A percentile compares a stretch with the other conserved stretches of the same genome.
Conservation (phyloP, 768 basidiomycete genomes). For the Galerina sulciceps region DNA sequence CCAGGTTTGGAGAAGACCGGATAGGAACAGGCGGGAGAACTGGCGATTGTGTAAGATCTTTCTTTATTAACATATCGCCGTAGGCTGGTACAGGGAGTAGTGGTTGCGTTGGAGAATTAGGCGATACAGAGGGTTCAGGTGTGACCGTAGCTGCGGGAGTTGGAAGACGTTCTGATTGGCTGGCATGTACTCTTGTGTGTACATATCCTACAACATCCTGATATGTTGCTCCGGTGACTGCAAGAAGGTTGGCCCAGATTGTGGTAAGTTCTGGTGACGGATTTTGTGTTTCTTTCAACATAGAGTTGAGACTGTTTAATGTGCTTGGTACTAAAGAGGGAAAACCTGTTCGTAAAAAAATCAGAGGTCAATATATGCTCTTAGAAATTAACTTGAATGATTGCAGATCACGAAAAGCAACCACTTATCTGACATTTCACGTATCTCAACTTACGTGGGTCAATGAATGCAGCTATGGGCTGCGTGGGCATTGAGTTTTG, state of each 20-base stretch:
- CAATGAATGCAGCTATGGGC: too few relatives aligned
- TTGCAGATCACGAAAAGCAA: too few relatives aligned
- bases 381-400: too few relatives aligned
- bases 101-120: conserved; percentile 1
- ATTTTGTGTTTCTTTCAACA: too few relatives aligned
- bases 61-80: neutral
- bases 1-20: neutral
- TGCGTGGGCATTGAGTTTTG: conserved; percentile 22
- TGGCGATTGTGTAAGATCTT: neutral
- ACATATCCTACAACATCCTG: conserved; percentile 8
- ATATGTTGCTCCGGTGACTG: neutral
- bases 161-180: conserved; percentile 13
- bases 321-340: too few relatives aligned
- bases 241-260: neutral
- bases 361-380: too few relatives aligned
- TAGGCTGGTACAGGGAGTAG: neutral
- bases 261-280: too few relatives aligned
- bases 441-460: too few relatives aligned
- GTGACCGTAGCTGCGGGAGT: conserved; percentile 22
- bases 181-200: neutral
- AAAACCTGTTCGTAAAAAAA: too few relatives aligned
- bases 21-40: neutral
- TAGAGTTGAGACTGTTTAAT: too few relatives aligned
- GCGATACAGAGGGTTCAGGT: conserved; percentile 7
- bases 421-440: too few relatives aligned